A percentile compares a stretch with the other conserved stretches of the same genome.
phyloP scores from a whole-genome alignment of 345 rosid genomes.

The Lenwebbia sp. region DNA sequence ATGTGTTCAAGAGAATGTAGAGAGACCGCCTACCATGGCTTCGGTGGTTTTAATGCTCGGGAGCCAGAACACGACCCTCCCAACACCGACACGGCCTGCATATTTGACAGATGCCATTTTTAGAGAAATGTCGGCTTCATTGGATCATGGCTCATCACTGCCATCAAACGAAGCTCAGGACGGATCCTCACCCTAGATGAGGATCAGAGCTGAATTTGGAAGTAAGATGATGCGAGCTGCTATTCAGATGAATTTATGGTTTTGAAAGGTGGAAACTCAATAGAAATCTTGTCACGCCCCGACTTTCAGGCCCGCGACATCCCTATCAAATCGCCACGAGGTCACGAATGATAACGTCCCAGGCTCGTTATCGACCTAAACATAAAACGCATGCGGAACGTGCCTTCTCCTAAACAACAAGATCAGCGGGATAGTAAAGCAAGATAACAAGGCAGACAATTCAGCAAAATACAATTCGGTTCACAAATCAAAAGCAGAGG shows the following conservation, averaged over 20 bases:
- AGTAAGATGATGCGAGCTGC: neutral
- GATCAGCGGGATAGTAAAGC: no score
- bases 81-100: neutral
- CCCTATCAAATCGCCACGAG: no score
- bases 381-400: no score
- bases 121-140: neutral
- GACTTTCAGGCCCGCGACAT: no score
- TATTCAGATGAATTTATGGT: neutral
- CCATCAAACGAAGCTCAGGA: neutral
- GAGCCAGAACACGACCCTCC: neutral
- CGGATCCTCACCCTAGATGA: no score
- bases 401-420: no score
- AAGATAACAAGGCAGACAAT: no score
- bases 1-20: neutral
- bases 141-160: neutral
- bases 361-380: no score
- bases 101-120: neutral
- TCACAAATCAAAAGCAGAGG: no score
- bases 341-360: no score
- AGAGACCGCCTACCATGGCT: rapidly evolving
- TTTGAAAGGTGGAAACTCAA: neutral
- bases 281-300: no score
- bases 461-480: no score
- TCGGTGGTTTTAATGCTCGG: neutral
- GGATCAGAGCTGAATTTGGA: neutral